These are phyloP conservation scores for Rubia yunnanensis DNA, from an alignment of 257 asterid genomes.

Conservation along the genomic window DNA sequence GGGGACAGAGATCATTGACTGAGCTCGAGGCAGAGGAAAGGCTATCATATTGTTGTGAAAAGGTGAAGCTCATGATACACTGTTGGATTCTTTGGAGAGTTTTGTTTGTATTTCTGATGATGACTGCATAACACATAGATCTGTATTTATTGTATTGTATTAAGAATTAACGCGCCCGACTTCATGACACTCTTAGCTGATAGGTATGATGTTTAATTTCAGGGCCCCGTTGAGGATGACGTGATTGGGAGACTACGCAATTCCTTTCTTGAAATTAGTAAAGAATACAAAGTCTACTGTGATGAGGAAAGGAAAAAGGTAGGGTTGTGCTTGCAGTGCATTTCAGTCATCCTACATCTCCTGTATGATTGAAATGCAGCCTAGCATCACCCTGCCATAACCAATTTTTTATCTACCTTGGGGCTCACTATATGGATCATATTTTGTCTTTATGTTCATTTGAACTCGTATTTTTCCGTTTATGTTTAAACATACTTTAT, in stretches of 20 bases:
- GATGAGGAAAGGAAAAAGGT: conserved; percentile 90
- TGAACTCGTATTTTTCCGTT: no score
- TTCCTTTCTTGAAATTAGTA: conserved; percentile 74
- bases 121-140: not conserved
- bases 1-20: conserved; percentile 85
- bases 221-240: conserved; percentile 97
- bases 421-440: no score
- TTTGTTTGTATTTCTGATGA: conserved; percentile 1
- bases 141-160: not conserved
- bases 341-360: not conserved
- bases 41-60: conserved; percentile 91
- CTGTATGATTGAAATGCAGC: no score
- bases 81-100: conserved; percentile 7
- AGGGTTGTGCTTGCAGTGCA: not conserved
- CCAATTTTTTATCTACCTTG: no score
- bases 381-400: not conserved
- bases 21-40: conserved; percentile 99
- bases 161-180: not conserved
- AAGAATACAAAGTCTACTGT: conserved; percentile 70
- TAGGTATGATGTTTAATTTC: not conserved
- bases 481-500: no score
- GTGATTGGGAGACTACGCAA: conserved; percentile 72
- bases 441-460: no score
- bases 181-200: not conserved
- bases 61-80: conserved; percentile 41